Percentiles rank a stretch among this genome's conserved stretches.
Evolutionary conservation across 768 basidiomycete species (phyloP).

Genomic region (Atractiella rhizophila): DNA sequence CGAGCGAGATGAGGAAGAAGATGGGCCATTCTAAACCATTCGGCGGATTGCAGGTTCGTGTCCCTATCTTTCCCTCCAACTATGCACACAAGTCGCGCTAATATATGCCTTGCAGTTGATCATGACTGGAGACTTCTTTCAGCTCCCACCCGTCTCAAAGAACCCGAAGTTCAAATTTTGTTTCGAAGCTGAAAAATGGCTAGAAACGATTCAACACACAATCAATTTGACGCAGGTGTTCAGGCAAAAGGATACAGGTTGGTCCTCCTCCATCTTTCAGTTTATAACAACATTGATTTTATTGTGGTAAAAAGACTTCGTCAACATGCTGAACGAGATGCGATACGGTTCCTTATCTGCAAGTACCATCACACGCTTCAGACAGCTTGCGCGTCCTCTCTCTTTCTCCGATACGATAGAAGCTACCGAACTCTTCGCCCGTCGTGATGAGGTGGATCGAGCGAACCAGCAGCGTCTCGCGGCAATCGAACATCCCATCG

Average conservation of each 20-base stretch:
- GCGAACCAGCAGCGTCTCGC: conserved; percentile 50
- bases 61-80: neutral
- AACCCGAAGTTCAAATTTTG: conserved; percentile 48
- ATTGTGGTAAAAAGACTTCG: conserved; percentile 35
- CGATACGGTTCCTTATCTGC: conserved; percentile 50
- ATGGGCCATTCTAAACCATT: conserved; percentile 22
- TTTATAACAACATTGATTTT: neutral
- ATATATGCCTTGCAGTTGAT: conserved; percentile 25
- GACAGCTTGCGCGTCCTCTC: conserved; percentile 37
- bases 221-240: conserved; percentile 91
- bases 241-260: conserved; percentile 72
- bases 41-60: conserved; percentile 19
- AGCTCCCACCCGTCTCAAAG: conserved; percentile 23
- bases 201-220: conserved; percentile 42
- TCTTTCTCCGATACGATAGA: conserved; percentile 27
- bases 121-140: conserved; percentile 24
- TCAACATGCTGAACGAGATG: conserved; percentile 97
- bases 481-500: conserved; percentile 31
- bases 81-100: neutral
- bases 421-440: conserved; percentile 81
- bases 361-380: conserved; percentile 46
- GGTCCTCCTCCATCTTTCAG: conserved; percentile 12
- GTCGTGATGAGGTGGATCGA: conserved; percentile 67
- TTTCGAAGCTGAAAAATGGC: conserved; percentile 69
- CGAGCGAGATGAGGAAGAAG: conserved; percentile 15